A percentile compares a stretch with the other conserved stretches of the same genome.
These are phyloP conservation scores for Aspergillus haitiensis DNA, from an alignment of 495 filamentous ascomycete species.

Conservation along the genomic window DNA sequence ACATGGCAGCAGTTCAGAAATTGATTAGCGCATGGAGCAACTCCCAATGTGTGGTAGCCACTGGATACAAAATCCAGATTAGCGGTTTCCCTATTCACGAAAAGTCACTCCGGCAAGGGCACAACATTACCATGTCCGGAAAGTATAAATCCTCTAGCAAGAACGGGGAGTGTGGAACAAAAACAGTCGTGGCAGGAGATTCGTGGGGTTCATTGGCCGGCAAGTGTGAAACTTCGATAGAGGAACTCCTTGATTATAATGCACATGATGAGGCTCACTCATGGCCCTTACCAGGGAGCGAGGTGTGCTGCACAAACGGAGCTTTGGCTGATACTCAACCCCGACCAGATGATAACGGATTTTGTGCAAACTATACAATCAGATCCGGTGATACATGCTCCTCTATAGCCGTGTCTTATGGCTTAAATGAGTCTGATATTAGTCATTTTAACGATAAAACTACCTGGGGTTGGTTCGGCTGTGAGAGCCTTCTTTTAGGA, in stretches of 20 bases:
- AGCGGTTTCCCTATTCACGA: not conserved
- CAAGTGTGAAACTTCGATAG: conserved; percentile 40
- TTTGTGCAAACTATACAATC: conserved; percentile 39
- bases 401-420: conserved; percentile 25
- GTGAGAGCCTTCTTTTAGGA: not conserved
- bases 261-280: conserved; percentile 34
- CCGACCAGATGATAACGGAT: conserved; percentile 42
- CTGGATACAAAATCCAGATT: not conserved
- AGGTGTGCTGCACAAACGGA: conserved; percentile 52
- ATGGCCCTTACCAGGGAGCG: conserved; percentile 32
- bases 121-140: not conserved
- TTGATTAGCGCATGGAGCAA: conserved; percentile 3
- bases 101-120: not conserved
- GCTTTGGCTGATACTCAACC: conserved; percentile 39
- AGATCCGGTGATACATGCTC: conserved; percentile 32
- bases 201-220: conserved; percentile 39
- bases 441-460: conserved; percentile 33
- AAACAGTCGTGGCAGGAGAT: conserved; percentile 33
- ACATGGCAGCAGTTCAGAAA: not conserved
- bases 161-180: not conserved
- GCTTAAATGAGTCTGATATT: conserved; percentile 34
- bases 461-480: conserved; percentile 27
- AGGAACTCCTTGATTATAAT: conserved; percentile 45
- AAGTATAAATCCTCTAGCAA: not conserved
- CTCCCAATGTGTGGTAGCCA: conserved; percentile 1